Evolutionary conservation across 2,329 filamentous ascomycete species (phyloP).

Genomic region (Fusarium torulosum): DNA sequence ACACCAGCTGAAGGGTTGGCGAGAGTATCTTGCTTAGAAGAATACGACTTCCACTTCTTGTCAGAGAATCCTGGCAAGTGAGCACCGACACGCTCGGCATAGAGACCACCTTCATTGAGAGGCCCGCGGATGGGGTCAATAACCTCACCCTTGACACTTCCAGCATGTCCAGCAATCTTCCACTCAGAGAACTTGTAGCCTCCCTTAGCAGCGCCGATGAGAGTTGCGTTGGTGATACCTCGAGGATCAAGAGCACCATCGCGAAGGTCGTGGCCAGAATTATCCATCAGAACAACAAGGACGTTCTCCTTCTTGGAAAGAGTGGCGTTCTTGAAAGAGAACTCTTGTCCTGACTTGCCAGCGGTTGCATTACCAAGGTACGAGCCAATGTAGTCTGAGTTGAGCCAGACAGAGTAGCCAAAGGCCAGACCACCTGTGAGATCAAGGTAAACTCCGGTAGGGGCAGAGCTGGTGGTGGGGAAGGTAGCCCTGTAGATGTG

Average conservation of each 20-base stretch:
- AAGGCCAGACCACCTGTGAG: constrained; percentile 67
- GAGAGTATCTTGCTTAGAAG: constrained; percentile 51
- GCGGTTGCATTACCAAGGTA: constrained; percentile 63
- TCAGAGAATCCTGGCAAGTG: constrained; percentile 69
- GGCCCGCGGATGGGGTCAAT: constrained; percentile 68
- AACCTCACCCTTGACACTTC: constrained; percentile 59
- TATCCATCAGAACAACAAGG: constrained; percentile 69
- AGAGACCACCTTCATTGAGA: constrained; percentile 69
- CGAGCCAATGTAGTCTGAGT: constrained; percentile 67
- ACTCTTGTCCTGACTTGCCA: constrained; percentile 53
- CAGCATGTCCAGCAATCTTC: constrained; percentile 70
- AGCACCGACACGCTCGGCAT: constrained; percentile 69
- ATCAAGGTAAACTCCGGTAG: constrained; percentile 62
- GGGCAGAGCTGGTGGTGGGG: constrained; percentile 52
- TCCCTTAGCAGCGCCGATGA: constrained; percentile 54
- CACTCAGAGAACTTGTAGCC: constrained; percentile 62
- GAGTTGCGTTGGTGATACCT: constrained; percentile 66
- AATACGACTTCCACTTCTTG: constrained; percentile 55
- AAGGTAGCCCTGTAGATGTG: constrained; percentile 68
- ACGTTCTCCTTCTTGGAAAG: constrained; percentile 59
- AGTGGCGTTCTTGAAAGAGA: constrained; percentile 65
- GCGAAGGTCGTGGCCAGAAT: constrained; percentile 70
- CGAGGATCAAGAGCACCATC: constrained; percentile 61
- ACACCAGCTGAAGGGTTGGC: constrained; percentile 64
- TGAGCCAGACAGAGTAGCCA: constrained; percentile 69